Evolutionary conservation across 1,284 basidiomycete species (phyloP), one percentile per base, ranked within the genome.

Genomic region (Gomphus sp.): DNA sequence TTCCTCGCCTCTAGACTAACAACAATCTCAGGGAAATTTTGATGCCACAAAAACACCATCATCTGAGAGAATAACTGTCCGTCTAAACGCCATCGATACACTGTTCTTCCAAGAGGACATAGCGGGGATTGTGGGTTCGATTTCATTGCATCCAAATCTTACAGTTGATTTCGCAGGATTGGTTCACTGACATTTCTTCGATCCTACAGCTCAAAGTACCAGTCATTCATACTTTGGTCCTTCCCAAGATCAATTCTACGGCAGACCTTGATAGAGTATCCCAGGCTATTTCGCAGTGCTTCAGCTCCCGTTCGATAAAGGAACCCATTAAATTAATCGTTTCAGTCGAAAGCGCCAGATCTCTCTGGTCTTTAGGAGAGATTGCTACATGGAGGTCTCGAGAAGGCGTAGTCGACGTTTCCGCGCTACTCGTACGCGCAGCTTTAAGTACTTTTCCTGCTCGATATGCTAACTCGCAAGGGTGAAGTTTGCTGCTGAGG

Each of bases 401-500:
- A 52, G 71, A 74, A 51, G 76, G 73, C 8, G 63, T 69, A 16
- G 68, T 70, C 14, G 43, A 22, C 4, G 47, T 49, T 55, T 34
- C 28, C 33, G 59, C 56, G 51, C 41, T 49, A 31, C 45, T 59
- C n/a, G 58, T 59, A 48, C 36, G 58, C 39, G 31, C 28, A 28
- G 28, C 28, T 55, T 4, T 18, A 5, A 18, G n/a, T 33, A 5
- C 11, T 16, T 7, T 31, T 44, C n/a, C 10, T 45, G 41, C 12
- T 16, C 14, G 16, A 31, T 5, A 45, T 33, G 45, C 39, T 39
- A n/a, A 39, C 54, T 16, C 2, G 14, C n/a, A 45, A 25, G 8
- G 36, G 5, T 18, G 2, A 65, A 93, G 90, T 94, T 94, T 69
- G 92, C 90, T 3, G 90, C 91, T 37, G 92, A 95, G 73, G 92